Percentiles rank a stretch among this genome's conserved stretches.
phyloP scores from a whole-genome alignment of 768 basidiomycete genomes.

The Heimioporus sp. region DNA sequence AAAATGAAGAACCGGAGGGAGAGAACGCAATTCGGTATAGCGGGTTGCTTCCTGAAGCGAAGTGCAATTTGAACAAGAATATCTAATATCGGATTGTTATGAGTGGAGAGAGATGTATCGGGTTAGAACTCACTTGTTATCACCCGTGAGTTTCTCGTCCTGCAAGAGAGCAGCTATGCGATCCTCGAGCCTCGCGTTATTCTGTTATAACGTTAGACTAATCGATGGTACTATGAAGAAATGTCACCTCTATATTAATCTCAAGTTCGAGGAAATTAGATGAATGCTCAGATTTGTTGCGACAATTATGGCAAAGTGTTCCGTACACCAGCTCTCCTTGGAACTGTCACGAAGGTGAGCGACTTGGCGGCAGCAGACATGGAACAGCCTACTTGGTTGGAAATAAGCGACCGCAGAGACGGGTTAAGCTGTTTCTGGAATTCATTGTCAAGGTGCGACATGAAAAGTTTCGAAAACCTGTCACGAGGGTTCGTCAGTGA shows the following conservation, averaged over 20 bases:
- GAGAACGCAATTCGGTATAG: constrained; percentile 60
- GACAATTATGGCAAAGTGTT: constrained; percentile 74
- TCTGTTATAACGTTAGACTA: constrained; percentile 38
- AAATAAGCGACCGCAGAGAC: constrained; percentile 63
- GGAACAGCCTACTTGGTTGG: constrained; percentile 56
- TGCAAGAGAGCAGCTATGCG: constrained; percentile 63
- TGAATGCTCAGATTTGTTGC: constrained; percentile 61
- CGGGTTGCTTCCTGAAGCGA: constrained; percentile 77
- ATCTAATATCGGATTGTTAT: constrained; percentile 43
- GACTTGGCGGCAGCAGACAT: not conserved
- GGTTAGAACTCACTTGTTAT: constrained; percentile 65
- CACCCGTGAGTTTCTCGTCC: constrained; percentile 72
- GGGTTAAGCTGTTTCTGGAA: constrained; percentile 78
- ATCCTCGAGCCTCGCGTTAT: constrained; percentile 70
- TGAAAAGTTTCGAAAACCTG: constrained; percentile 94
- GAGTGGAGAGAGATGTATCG: not conserved
- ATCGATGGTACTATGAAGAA: not conserved
- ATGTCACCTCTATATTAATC: constrained; percentile 68
- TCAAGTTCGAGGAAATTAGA: constrained; percentile 88
- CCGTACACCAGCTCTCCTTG: constrained; percentile 83
- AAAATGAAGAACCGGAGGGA: constrained; percentile 90
- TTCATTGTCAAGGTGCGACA: constrained; percentile 83
- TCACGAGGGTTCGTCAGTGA: constrained; percentile 1
- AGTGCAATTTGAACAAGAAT: constrained; percentile 75
- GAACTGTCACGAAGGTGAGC: constrained; percentile 52